Evolutionary conservation across 495 filamentous ascomycete species (phyloP), one percentile per base, ranked within the genome.

Genomic region (Antarctomyces pellizariae): DNA sequence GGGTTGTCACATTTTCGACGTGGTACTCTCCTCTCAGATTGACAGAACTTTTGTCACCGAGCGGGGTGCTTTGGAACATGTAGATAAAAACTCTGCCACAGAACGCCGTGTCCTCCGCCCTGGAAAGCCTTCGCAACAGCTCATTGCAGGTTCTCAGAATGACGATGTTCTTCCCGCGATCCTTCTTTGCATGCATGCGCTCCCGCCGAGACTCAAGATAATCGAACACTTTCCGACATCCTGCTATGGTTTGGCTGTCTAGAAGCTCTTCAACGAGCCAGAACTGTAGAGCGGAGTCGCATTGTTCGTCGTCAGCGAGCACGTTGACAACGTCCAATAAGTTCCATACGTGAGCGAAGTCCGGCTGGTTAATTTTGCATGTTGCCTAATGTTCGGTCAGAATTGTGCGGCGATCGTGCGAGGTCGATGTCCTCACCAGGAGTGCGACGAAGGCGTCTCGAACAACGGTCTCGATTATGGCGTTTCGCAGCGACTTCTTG

Each of bases 11-110:
- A 60, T 99, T 99, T 38, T 93, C 84, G 11, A 71, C 65, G 40
- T 99, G 89, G 36, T 83, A 99, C 48, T 95, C 86, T 37, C 86
- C 86, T 15, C 89, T 68, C 25, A 93, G 62, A 38, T 99, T 99
- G 25, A 99, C 84, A 1, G 83, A 91, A 44, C 86, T 93, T 40
- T 76, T 84, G 50, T 99, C 86, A 14, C 83, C 82, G 0, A 95
- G 57, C 7, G 86, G 80, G 40, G 95, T 93, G 45, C 77, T 89
- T 46, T 95, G 86, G 47, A 92, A 95, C 31, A 95, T 65, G 42
- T 91, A 99, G 36, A 99, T 90, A 43, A 91, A 91, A 12, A 99
- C 83, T 23, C 84, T 62, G 18, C 86, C 86, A 45, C 83, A 93
- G 47, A 97, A 99, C 2, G 90, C 83, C 0, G 89, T 79, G 49